A percentile compares a stretch with the other conserved stretches of the same genome.
phyloP scores from a whole-genome alignment of 2,329 filamentous ascomycete species.

The Pseudocercospora vitis region DNA sequence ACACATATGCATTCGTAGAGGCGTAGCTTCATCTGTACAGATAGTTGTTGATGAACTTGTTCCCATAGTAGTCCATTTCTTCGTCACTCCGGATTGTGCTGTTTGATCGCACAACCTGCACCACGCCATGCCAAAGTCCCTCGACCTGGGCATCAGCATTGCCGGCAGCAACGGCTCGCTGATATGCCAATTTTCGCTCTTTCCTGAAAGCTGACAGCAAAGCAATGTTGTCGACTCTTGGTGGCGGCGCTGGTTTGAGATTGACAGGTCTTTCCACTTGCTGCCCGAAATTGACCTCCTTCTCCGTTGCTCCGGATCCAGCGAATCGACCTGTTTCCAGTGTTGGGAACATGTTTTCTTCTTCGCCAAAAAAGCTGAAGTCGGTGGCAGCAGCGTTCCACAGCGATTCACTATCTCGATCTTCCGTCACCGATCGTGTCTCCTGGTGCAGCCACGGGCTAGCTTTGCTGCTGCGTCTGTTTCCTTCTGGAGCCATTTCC shows the following conservation, averaged over 20 bases:
- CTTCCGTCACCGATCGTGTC: conserved; percentile 58
- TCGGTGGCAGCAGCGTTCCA: conserved; percentile 61
- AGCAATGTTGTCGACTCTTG: conserved; percentile 52
- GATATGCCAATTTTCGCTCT: conserved; percentile 53
- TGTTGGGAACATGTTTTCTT: conserved; percentile 43
- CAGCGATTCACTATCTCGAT: conserved; percentile 59
- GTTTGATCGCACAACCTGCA: conserved; percentile 56
- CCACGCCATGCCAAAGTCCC: conserved; percentile 60
- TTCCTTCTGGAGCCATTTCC: conserved; percentile 49
- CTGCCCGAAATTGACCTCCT: conserved; percentile 29
- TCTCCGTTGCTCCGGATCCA: conserved; percentile 22
- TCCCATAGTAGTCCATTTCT: conserved; percentile 39
- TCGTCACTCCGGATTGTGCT: conserved; percentile 31
- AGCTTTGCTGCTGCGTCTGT: conserved; percentile 35
- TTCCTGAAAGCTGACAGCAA: conserved; percentile 57
- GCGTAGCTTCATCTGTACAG: conserved; percentile 35
- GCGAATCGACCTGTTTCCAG: conserved; percentile 28
- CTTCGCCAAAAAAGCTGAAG: conserved; percentile 57
- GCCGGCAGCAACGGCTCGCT: conserved; percentile 34
- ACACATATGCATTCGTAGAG: no score
- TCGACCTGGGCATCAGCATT: conserved; percentile 47
- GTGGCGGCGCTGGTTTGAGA: not conserved
- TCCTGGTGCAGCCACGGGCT: conserved; percentile 48
- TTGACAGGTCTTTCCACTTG: not conserved
- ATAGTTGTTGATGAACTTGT: conserved; percentile 32